Evolutionary conservation across 2,329 filamentous ascomycete genomes (phyloP), one percentile per base, ranked within the genome.

Genomic region (Orbilia blumenaviensis): DNA sequence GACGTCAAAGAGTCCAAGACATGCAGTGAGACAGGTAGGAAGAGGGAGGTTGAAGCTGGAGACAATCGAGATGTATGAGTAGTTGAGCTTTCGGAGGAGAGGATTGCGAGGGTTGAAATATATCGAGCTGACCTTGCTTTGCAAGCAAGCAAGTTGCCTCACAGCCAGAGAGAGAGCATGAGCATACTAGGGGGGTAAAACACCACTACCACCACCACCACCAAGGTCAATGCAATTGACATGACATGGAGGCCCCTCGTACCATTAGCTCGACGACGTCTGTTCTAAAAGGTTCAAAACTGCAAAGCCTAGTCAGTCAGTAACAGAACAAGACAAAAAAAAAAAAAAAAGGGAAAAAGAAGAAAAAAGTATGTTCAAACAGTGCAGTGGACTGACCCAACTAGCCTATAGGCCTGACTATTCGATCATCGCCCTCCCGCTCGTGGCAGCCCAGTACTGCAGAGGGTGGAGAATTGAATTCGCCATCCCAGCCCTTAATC

Each of bases 321-420:
- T 38, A 10, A 29, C 25, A 32, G 9, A 14, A n/a, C 29, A 56
- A 38, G 4, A 36, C 10, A 54, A 9, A 10, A 54, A 34, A 34
- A 10, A 18, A 56, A 32, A 9, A 56, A 10, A 29, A 48, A 32
- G 9, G 14, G 25, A 52, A 56, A 38, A 10, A 36, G 12, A 54
- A 9, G 4, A 54, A 34, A 34, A 10, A 18, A 1, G 8, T 16
- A 25, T 38, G 21, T 27, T 48, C 21, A 12, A 48, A 48, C 52
- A 56, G 52, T 25, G 32, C 48, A 34, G 48, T 38, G 52, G 52
- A 38, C 52, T 56, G 52, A 38, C 52, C 32, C n/a, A n/a, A n/a
- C n/a, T 38, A 10, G 18, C 52, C 38, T 16, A 38, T n/a, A n/a
- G n/a, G n/a, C n/a, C n/a, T n/a, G 52, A 56, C 27, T 27, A 16